Conservation (phyloP, 805 yeast species). For the Pichia rugopelliculosa region DNA sequence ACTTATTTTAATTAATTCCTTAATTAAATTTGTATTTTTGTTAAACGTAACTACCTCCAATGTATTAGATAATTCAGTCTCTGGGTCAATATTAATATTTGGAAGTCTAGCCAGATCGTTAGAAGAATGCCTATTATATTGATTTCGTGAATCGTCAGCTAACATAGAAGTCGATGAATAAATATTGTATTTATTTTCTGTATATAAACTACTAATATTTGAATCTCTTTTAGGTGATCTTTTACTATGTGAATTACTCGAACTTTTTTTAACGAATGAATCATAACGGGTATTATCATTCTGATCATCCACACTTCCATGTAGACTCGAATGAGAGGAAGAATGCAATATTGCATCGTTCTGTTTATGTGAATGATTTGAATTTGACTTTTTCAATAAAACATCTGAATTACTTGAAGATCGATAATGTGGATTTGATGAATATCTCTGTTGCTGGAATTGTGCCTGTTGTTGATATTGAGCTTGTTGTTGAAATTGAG, state of each 20-base stretch:
- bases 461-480: constrained; percentile 8
- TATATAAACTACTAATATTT: neutral
- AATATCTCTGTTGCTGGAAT: constrained; percentile 1
- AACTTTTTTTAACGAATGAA: neutral
- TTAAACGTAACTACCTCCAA: neutral
- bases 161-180: constrained; percentile 17
- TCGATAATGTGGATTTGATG: neutral
- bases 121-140: neutral
- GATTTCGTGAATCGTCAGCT: neutral
- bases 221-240: neutral
- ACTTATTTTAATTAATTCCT: constrained; percentile 8
- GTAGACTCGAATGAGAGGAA: neutral
- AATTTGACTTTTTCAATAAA: neutral
- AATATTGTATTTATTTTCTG: constrained; percentile 7
- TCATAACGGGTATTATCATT: neutral
- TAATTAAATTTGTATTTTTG: constrained; percentile 12
- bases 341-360: neutral
- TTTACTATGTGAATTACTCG: neutral
- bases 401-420: neutral
- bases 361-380: neutral
- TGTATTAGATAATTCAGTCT: neutral
- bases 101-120: constrained; percentile 17
- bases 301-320: neutral
- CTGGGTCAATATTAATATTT: constrained; percentile 11
- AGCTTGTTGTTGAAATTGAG: neutral